Conservation (phyloP, 2,329 filamentous ascomycete genomes). For the Cordyceps militaris region DNA sequence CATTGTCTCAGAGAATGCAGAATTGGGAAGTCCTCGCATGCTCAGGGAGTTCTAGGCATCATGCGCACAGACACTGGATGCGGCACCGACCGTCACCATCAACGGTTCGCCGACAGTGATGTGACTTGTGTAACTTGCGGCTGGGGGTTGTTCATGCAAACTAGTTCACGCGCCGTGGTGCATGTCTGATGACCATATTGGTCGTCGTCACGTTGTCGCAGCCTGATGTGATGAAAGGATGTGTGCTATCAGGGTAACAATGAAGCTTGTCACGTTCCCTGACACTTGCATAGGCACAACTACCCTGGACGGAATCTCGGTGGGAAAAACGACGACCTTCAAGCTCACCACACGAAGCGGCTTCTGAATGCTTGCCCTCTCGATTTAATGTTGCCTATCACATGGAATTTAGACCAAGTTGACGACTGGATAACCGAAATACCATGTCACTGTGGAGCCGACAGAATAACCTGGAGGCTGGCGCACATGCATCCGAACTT, state of each 20-base stretch:
- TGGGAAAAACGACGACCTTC: neutral
- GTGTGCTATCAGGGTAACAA: no score
- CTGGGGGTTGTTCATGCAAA: neutral
- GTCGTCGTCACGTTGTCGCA: neutral
- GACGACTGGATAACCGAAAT: neutral
- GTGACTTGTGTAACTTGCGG: neutral
- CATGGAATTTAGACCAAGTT: neutral
- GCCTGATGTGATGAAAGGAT: no score
- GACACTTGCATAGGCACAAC: no score
- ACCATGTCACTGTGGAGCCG: neutral
- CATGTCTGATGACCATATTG: neutral
- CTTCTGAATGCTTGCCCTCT: neutral
- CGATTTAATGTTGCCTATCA: neutral
- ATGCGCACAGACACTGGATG: constrained; percentile 4
- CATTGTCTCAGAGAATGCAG: neutral
- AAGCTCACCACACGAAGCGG: neutral
- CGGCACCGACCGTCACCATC: neutral
- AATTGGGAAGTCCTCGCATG: neutral
- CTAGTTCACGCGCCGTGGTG: neutral
- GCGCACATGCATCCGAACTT: neutral
- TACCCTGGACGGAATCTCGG: neutral
- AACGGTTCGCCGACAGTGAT: neutral
- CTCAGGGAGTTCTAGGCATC: neutral
- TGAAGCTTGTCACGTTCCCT: no score
- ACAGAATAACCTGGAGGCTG: neutral